Conservation (phyloP, 257 asterid species). For the Eucommia ulmoides region DNA sequence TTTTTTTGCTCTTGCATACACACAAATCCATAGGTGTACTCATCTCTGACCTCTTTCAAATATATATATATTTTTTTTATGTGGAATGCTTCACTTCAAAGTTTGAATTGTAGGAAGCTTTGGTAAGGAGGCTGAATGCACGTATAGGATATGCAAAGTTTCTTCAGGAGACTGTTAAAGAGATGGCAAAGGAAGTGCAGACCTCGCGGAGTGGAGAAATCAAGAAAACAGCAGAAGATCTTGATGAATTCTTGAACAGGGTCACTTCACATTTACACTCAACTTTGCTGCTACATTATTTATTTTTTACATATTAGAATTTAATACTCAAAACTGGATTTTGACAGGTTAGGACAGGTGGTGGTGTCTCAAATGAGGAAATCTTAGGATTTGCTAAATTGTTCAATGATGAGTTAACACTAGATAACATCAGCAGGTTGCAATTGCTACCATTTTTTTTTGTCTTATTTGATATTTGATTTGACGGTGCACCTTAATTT, state of each 20-base stretch:
- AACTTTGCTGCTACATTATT: not conserved
- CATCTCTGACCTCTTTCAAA: no score
- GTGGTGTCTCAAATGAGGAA: constrained; percentile 70
- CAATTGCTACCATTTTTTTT: not conserved
- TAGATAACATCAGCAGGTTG: constrained; percentile 89
- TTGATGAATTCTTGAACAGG: constrained; percentile 21
- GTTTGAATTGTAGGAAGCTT: constrained; percentile 74
- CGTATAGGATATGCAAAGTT: constrained; percentile 81
- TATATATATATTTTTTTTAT: no score
- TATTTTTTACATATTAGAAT: no score
- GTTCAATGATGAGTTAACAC: constrained; percentile 91
- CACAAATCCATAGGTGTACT: no score
- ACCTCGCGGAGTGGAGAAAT: constrained; percentile 21
- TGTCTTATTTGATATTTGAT: no score
- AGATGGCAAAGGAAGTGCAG: constrained; percentile 89
- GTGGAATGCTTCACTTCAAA: no score
- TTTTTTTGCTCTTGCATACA: no score
- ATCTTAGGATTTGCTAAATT: constrained; percentile 80
- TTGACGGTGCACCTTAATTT: no score
- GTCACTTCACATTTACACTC: constrained; percentile 13
- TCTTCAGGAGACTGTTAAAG: constrained; percentile 76
- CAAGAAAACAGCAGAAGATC: not conserved
- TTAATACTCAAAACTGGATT: not conserved
- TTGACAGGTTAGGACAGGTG: constrained; percentile 72
- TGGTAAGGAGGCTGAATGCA: constrained; percentile 59